These are phyloP conservation scores for Coemansia sp. DNA, from an alignment of 192 early-diverging fungal genomes.

Conservation along the genomic window DNA sequence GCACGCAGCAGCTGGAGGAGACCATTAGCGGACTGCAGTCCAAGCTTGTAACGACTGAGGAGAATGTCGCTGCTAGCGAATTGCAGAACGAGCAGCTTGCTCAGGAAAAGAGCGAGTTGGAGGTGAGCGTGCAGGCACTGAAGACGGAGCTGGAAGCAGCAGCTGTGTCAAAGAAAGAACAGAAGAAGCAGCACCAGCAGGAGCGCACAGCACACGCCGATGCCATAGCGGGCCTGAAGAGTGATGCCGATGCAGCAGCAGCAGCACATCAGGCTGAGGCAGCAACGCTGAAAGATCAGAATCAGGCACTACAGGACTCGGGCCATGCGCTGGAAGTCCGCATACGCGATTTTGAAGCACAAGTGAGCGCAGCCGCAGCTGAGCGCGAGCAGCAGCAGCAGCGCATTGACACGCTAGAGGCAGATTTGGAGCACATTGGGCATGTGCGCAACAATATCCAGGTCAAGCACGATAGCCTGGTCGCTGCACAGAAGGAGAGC, in stretches of 20 bases:
- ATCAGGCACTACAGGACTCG: constrained; percentile 3
- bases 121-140: background rate
- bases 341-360: constrained; percentile 30
- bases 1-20: constrained; percentile 4
- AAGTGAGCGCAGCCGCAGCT: constrained; percentile 7
- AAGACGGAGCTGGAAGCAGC: background rate
- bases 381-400: constrained; percentile 10
- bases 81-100: background rate
- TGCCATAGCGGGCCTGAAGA: background rate
- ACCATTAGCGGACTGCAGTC: background rate
- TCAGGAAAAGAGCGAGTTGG: background rate
- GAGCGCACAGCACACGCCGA: constrained; percentile 13
- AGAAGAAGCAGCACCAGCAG: constrained; percentile 14
- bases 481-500: constrained; percentile 25
- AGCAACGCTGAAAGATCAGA: constrained; percentile 7
- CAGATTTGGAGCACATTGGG: constrained; percentile 28
- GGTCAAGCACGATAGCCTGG: constrained; percentile 33
- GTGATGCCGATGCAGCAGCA: constrained; percentile 1
- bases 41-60: background rate
- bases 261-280: constrained; percentile 10
- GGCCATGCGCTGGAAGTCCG: constrained; percentile 11
- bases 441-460: constrained; percentile 43
- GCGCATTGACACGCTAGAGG: constrained; percentile 28
- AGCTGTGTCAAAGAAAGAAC: background rate
- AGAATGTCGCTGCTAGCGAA: background rate